Evolutionary conservation across 1,139 yeast genomes (phyloP), one percentile per base, ranked within the genome.

Genomic region (Pichia inconspicua): DNA sequence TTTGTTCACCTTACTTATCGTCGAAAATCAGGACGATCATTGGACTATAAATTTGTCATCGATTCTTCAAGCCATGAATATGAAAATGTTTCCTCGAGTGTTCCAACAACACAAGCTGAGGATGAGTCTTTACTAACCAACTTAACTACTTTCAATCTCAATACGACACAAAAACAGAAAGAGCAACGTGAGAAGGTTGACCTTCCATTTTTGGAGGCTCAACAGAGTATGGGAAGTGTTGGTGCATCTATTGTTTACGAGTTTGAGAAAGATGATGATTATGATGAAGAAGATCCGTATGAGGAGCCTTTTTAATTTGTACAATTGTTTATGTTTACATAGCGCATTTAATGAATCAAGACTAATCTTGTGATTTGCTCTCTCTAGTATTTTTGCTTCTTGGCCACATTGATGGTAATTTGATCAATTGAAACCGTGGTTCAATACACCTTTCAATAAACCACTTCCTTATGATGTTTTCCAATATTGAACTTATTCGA

Each of bases 281-380:
- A 89, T 58, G 97, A 92, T 62, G 97, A 92, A 65, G 97, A 92
- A 57, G 98, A 92, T 65, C 97, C 97, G 0, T 90, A 83, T 59
- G 98, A 92, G 62, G 97, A 92, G 61, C 97, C 97, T 5, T 90
- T 54, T 31, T 53, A 40, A 43, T 22, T 34, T 40, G 25, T 40
- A 8, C 7, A 22, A 34, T 14, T 14, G 15, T 44, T 19, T n/a
- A 22, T 35, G 8, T 17, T 38, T 22, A 40, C 43, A 39, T 36
- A 25, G 14, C 4, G 15, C 27, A 19, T 37, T 4, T 14, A 37
- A 37, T 6, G 12, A 30, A 30, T 5, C n/a, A 12, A 37, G 6
- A 22, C 22, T 22, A 22, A 22, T 37, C 40, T 11, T 8, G 40
- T 10, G 40, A 10, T 14, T 37, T 37, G 37, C 41, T 47, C 37